phyloP scores from a whole-genome alignment of 257 asterid genomes.

The Hygrophila difformis region DNA sequence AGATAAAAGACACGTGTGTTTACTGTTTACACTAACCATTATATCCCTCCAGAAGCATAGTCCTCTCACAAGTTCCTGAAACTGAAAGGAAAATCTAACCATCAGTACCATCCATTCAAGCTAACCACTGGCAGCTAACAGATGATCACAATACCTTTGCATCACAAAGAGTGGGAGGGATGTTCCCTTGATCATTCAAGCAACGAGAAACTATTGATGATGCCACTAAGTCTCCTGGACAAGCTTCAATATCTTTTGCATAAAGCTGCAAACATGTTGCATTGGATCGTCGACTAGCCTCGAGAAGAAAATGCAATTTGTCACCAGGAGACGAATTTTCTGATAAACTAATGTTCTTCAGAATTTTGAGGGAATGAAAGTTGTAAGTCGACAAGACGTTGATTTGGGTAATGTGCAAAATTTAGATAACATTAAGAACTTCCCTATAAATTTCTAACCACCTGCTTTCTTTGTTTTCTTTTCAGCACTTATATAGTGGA shows the following conservation, averaged over 20 bases:
- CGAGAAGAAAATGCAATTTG: conserved; percentile 64
- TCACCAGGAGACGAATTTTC: conserved; percentile 78
- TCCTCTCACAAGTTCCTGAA: conserved; percentile 70
- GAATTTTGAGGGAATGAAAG: conserved; percentile 25
- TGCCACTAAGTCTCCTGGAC: conserved; percentile 84
- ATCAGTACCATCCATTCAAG: conserved; percentile 20
- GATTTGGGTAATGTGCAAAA: conserved; percentile 7
- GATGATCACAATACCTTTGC: conserved; percentile 37
- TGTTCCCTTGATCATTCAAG: conserved; percentile 50
- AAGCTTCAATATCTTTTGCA: conserved; percentile 68
- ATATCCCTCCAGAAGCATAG: conserved; percentile 94
- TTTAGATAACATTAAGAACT: conserved; percentile 11
- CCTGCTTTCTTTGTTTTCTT: neutral
- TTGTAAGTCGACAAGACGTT: conserved; percentile 5
- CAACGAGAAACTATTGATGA: conserved; percentile 75
- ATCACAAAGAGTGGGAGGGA: conserved; percentile 28
- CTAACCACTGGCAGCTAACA: conserved; percentile 4
- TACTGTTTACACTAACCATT: conserved; percentile 51
- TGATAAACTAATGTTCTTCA: conserved; percentile 51
- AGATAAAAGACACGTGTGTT: no score
- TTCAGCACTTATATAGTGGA: neutral
- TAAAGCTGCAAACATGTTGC: conserved; percentile 73
- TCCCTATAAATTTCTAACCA: neutral
- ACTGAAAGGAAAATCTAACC: conserved; percentile 36
- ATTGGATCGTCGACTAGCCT: conserved; percentile 88